Evolutionary conservation across 805 yeast genomes (phyloP).

Genomic region (Kluyveromyces siamensis): DNA sequence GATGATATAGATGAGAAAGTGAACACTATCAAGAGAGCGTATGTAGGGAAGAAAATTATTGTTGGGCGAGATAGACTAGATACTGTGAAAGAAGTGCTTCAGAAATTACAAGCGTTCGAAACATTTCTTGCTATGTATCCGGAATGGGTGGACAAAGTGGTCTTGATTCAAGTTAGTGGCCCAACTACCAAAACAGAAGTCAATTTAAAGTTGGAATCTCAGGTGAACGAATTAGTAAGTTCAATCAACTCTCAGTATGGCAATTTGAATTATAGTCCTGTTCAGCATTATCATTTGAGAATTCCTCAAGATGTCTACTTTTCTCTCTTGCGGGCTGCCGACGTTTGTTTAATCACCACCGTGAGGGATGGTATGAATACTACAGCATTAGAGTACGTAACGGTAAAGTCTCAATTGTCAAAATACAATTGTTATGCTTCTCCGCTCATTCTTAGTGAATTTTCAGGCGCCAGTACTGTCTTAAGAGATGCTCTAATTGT

Average conservation of each 20-base stretch:
- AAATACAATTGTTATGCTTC: constrained; percentile 31
- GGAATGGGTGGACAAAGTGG: constrained; percentile 81
- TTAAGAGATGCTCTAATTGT: constrained; percentile 68
- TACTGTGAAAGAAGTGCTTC: constrained; percentile 85
- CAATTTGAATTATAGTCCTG: constrained; percentile 71
- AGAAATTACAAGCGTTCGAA: constrained; percentile 86
- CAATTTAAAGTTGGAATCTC: constrained; percentile 59
- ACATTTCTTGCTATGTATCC: constrained; percentile 85
- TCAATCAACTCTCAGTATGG: constrained; percentile 84
- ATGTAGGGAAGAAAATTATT: constrained; percentile 62
- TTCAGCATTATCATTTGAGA: constrained; percentile 86
- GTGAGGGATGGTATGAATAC: constrained; percentile 96
- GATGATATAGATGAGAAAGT: constrained; percentile 51
- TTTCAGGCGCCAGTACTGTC: constrained; percentile 78
- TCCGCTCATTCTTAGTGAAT: constrained; percentile 85
- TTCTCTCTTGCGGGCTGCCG: constrained; percentile 83
- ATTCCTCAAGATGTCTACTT: constrained; percentile 81
- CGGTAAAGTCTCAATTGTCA: constrained; percentile 58
- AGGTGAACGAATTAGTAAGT: constrained; percentile 73
- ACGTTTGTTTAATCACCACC: constrained; percentile 79
- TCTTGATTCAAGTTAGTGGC: constrained; percentile 83
- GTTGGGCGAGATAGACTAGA: constrained; percentile 94
- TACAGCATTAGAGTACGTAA: constrained; percentile 84
- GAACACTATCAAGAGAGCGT: constrained; percentile 50
- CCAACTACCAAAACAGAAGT: constrained; percentile 38